Conservation (phyloP, 2,329 filamentous ascomycete species). For the Aspergillus sp. region DNA sequence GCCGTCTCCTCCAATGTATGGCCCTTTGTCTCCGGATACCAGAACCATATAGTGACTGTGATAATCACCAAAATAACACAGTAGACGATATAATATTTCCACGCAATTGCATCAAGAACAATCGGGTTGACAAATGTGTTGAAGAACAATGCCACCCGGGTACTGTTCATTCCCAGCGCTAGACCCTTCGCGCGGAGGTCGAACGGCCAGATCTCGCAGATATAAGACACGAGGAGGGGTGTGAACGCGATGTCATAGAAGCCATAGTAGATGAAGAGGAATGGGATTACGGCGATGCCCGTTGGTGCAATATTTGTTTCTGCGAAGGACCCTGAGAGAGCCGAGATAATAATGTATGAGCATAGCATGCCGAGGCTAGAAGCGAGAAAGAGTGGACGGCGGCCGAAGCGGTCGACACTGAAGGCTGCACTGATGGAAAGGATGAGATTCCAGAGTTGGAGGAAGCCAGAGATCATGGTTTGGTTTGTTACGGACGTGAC, state of each 20-base stretch:
- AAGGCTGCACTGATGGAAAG: neutral
- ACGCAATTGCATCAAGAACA: slow-evolving; percentile 33
- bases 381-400: neutral
- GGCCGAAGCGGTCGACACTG: neutral
- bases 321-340: slow-evolving; percentile 21
- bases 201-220: slow-evolving; percentile 60
- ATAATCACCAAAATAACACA: slow-evolving; percentile 28
- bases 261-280: slow-evolving; percentile 60
- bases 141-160: slow-evolving; percentile 25
- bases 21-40: slow-evolving; percentile 31
- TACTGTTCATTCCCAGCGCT: slow-evolving; percentile 23
- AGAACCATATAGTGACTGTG: slow-evolving; percentile 21
- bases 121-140: slow-evolving; percentile 34
- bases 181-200: slow-evolving; percentile 46
- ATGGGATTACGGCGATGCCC: slow-evolving; percentile 49
- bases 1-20: slow-evolving; percentile 31
- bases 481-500: neutral
- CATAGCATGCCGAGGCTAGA: slow-evolving; percentile 26
- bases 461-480: neutral
- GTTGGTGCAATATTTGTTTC: slow-evolving; percentile 10
- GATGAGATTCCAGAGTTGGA: neutral
- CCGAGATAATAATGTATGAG: slow-evolving; percentile 24
- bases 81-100: slow-evolving; percentile 38
- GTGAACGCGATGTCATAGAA: slow-evolving; percentile 63
- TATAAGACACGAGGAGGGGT: slow-evolving; percentile 56